Percentiles rank a stretch among this genome's conserved stretches.
Evolutionary conservation across 176 grass and related monocot species (phyloP).

Genomic region (Juncus inflexus): DNA sequence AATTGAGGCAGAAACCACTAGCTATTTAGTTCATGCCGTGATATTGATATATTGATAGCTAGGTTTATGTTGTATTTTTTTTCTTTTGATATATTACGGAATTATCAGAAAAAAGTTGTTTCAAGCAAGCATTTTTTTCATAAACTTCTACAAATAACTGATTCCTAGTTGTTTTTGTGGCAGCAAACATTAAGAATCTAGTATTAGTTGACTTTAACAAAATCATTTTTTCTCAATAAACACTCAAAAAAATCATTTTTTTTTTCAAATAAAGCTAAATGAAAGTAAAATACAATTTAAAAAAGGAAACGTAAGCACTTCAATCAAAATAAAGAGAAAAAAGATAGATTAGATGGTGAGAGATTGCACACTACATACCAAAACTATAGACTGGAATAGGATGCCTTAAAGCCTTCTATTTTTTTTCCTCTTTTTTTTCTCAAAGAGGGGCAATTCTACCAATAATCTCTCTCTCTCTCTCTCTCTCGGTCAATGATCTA

Average conservation of each 20-base stretch:
- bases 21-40: neutral
- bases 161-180: too few relatives aligned
- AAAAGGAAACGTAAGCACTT: neutral
- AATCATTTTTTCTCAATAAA: neutral
- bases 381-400: constrained; percentile 11
- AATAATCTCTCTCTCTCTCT: neutral
- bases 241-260: neutral
- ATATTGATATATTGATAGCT: neutral
- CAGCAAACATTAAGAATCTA: too few relatives aligned
- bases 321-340: neutral
- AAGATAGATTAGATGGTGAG: constrained; percentile 3
- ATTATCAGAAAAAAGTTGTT: too few relatives aligned
- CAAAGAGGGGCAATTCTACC: constrained; percentile 7
- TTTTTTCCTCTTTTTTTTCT: constrained; percentile 15
- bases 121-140: too few relatives aligned
- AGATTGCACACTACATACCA: neutral
- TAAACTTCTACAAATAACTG: too few relatives aligned
- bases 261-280: neutral
- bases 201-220: too few relatives aligned
- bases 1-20: too few relatives aligned
- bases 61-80: neutral
- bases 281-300: neutral
- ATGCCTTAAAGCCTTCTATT: constrained; percentile 10
- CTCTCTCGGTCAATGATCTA: neutral
- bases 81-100: neutral